phyloP scores from a whole-genome alignment of 768 basidiomycete species.

The Lactarius vividus region DNA sequence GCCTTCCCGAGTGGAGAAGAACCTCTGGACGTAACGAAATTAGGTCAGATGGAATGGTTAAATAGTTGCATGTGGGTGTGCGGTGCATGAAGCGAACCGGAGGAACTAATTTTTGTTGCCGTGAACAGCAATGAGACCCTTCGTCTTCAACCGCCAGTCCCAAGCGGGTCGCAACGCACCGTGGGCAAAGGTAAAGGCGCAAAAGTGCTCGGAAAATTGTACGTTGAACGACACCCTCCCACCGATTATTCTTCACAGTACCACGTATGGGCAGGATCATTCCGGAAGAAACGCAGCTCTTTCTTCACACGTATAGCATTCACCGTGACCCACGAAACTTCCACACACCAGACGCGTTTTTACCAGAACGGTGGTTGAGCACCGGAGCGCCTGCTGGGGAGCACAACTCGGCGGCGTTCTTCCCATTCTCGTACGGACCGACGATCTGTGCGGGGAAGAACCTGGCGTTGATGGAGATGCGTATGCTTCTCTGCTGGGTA shows the following conservation, averaged over 20 bases:
- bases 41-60: conserved; percentile 8
- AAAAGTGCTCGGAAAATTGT: not conserved
- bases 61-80: conserved; percentile 11
- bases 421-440: not conserved
- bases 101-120: not conserved
- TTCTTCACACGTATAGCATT: not conserved
- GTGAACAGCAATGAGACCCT: not conserved
- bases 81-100: not conserved
- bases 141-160: not conserved
- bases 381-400: not conserved
- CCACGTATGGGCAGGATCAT: not conserved
- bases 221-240: not conserved
- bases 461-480: not conserved
- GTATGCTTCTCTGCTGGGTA: not conserved
- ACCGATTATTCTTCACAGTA: not conserved
- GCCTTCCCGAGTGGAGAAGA: conserved; percentile 4
- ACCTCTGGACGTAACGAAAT: conserved; percentile 3
- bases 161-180: not conserved
- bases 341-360: not conserved
- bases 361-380: not conserved
- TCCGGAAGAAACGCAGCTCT: not conserved
- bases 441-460: not conserved
- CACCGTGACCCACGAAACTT: not conserved
- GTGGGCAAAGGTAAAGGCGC: not conserved
- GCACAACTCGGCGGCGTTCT: not conserved